phyloP scores from a whole-genome alignment of 1,284 basidiomycete species.

The Microbotryum saponariae region DNA sequence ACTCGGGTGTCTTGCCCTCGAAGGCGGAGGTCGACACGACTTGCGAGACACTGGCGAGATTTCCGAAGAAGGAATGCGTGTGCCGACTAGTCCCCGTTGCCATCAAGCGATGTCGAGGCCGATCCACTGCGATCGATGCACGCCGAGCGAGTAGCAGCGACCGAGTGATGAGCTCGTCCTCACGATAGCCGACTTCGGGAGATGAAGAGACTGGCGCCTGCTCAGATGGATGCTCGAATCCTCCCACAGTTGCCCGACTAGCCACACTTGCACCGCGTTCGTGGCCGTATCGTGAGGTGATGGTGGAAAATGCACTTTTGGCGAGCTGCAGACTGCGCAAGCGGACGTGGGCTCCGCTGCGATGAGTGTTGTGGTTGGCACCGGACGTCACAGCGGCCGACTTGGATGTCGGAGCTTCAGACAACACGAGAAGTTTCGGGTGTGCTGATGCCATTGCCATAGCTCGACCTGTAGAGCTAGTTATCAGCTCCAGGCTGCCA shows the following conservation, averaged over 20 bases:
- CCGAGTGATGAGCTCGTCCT: constrained; percentile 14
- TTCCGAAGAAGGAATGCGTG: not conserved
- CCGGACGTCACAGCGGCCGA: too few species aligned
- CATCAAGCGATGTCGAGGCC: not conserved
- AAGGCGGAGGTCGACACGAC: too few species aligned
- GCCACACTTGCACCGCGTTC: constrained; percentile 1
- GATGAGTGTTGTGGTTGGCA: too few species aligned
- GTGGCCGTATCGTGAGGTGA: not conserved
- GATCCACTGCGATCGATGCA: not conserved
- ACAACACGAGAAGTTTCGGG: constrained; percentile 22
- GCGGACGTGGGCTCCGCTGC: constrained; percentile 13
- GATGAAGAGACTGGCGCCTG: constrained; percentile 3
- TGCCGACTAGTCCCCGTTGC: not conserved
- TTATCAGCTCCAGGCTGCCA: too few species aligned
- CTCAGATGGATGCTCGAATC: constrained; percentile 8
- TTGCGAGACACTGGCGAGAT: not conserved
- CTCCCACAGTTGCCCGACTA: constrained; percentile 17
- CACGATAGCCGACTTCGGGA: not conserved
- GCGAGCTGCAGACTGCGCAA: constrained; percentile 26
- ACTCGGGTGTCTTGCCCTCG: not conserved
- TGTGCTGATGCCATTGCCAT: constrained; percentile 22
- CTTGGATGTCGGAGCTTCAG: not conserved
- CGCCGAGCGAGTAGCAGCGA: constrained; percentile 9
- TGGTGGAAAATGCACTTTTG: constrained; percentile 1
- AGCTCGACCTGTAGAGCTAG: constrained; percentile 16